Base-by-base conservation (phyloP, 345 rosid genomes). In the Euphorbia peplus region DNA sequence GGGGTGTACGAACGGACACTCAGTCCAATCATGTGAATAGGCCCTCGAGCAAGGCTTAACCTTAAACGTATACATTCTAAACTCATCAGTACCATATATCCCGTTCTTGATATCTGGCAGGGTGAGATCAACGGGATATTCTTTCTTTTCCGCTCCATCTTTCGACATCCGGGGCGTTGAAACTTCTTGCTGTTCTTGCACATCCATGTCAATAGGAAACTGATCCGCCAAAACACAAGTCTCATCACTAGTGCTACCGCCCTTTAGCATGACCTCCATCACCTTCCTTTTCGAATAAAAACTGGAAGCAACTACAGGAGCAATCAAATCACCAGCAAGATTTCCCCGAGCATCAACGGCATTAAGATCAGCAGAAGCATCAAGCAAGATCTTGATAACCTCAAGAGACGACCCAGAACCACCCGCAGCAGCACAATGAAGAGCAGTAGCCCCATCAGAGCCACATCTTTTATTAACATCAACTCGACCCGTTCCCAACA, bases 11-110 rank as follows among this genome's bases (percentile, higher is more conserved):
- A 93, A 93, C 0, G 96, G 98, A 70, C 97, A 93, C 75, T 93
- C 97, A 0, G 97, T 93, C 98, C 98, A 89, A 42, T 93, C 98
- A 37, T 93, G 98, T 0, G 97, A 91, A 78, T 93, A 93, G 7
- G 98, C 97, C 81, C 97, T 85, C 5, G 98, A 93, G 71, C 96
- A 93, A 16, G 96, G 98, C 80, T 83, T 91, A 70, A 93, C 83
- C 86, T 91, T 93, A 79, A 93, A 91, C 0, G 88, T 75, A 67
- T 83, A 93, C 96, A 91, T 93, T 71, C 97, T 80, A 76, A 93
- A 93, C 75, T 93, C 98, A 71, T 93, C 96, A 0, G 98, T 91
- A 48, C 95, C 85, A 9, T 89, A 93, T 24, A 91, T 76, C 60
- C 90, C 92, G 9, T 81, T 86, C 78, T 91, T 93, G 71, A 93